Evolutionary conservation across 2,329 filamentous ascomycete species (phyloP), one percentile per base, ranked within the genome.

Genomic region (Erysiphe pulchra): DNA sequence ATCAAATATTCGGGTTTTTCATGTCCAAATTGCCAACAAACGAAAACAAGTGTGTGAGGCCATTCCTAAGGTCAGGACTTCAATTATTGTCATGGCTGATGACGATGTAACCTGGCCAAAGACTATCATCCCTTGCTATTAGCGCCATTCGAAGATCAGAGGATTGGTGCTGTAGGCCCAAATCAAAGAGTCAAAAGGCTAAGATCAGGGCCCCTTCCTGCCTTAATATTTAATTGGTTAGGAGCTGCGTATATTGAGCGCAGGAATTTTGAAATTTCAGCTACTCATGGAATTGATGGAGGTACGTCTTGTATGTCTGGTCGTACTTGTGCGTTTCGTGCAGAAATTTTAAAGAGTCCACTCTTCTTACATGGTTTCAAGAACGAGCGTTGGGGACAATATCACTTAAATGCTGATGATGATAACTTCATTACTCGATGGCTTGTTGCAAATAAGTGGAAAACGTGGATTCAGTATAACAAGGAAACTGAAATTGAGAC

Each of bases 381-480:
- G 53, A 84, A 86, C 46, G 87, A 95, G 64, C 80, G 79, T 54
- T 93, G 83, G 83, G 72, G 79, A 43, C 76, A 79, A 55, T 92
- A 80, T 63, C 86, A 86, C 56, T 70, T 95, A 49, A 94, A 94
- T 58, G 85, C 87, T 24, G 87, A 95, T 61, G 87, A 95, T 61
- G 87, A 95, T 68, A 95, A 95, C 64, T 95, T 94, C 64, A 83
- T 95, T 54, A 94, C 87, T 7, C 77, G 87, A 47, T 95, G 87
- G 87, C 71, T 95, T 56, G 86, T 94, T 53, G 81, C 76, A 51
- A 80, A 93, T 64, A 72, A 78, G 53, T 92, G 84, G 82, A 84
- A 92, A 64, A 94, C 86, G 18, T 87, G 82, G 69, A 81, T 94
- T 61, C 87, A 95, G 64, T 93, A 93, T 63, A 79, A 93, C 60